Evolutionary conservation across 768 basidiomycete species (phyloP).

Genomic region (Hygrocybe punicea): DNA sequence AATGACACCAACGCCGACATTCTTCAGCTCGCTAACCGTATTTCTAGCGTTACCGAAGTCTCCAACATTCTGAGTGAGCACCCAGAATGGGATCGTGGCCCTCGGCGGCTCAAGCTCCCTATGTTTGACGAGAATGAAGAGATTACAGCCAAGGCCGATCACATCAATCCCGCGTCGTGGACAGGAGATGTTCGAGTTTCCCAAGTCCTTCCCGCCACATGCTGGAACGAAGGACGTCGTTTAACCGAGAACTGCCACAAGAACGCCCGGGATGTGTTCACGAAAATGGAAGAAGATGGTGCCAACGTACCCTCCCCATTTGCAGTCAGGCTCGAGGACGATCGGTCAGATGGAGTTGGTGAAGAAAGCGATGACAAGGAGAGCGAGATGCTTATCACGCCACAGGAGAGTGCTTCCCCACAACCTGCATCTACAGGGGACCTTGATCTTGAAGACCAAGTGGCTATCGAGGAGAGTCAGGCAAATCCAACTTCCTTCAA

Average conservation of each 20-base stretch:
- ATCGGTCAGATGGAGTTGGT: not conserved
- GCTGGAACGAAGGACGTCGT: slow-evolving; percentile 27
- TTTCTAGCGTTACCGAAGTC: slow-evolving; percentile 31
- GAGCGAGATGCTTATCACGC: not conserved
- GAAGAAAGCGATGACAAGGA: slow-evolving; percentile 2
- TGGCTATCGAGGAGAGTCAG: slow-evolving; percentile 1
- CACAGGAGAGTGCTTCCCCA: not conserved
- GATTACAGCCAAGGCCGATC: slow-evolving; percentile 26
- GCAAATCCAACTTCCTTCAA: not conserved
- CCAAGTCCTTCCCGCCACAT: slow-evolving; percentile 25
- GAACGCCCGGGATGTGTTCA: slow-evolving; percentile 1
- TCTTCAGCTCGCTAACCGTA: slow-evolving; percentile 23
- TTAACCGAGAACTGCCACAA: slow-evolving; percentile 11
- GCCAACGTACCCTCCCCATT: slow-evolving; percentile 12
- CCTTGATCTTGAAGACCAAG: slow-evolving; percentile 6
- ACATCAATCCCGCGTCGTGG: slow-evolving; percentile 37
- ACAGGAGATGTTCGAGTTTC: slow-evolving; percentile 28
- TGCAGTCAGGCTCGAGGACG: slow-evolving; percentile 4
- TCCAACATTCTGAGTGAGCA: slow-evolving; percentile 32
- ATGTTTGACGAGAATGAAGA: slow-evolving; percentile 21
- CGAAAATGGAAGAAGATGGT: not conserved
- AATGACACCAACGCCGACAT: slow-evolving; percentile 32
- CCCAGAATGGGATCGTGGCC: slow-evolving; percentile 39
- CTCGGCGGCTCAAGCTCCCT: slow-evolving; percentile 34
- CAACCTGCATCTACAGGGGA: not conserved